Evolutionary conservation across 768 basidiomycete genomes (phyloP).

Genomic region (Mycena crocata): DNA sequence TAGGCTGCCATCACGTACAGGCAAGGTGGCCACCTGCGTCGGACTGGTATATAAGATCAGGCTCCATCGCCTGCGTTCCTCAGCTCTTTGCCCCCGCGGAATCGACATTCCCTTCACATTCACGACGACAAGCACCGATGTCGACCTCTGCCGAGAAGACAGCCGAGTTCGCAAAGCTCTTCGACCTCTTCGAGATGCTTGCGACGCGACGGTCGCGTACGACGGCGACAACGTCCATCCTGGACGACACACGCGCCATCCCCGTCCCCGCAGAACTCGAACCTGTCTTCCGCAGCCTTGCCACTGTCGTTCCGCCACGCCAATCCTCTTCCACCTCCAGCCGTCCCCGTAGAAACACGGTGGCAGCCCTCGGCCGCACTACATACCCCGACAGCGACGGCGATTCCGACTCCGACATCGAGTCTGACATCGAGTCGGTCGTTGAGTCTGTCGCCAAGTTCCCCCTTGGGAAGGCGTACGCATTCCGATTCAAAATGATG

Average conservation of each 20-base stretch:
- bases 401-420: conserved; percentile 35
- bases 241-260: conserved; percentile 45
- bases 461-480: conserved; percentile 57
- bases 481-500: conserved; percentile 77
- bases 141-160: conserved; percentile 45
- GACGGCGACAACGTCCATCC: conserved; percentile 37
- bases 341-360: conserved; percentile 37
- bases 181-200: conserved; percentile 65
- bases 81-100: conserved; percentile 23
- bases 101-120: conserved; percentile 3
- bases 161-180: conserved; percentile 65
- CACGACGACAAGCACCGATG: conserved; percentile 6
- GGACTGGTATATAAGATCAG: conserved; percentile 17
- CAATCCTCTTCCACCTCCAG: conserved; percentile 37
- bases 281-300: conserved; percentile 43
- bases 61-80: not conserved
- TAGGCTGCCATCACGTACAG: not conserved
- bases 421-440: too few relatives aligned
- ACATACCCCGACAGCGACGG: conserved; percentile 23
- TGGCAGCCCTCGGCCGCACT: conserved; percentile 31
- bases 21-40: not conserved
- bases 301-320: conserved; percentile 32
- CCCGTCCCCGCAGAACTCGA: conserved; percentile 45
- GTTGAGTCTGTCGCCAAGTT: conserved; percentile 55
- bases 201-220: conserved; percentile 55